Percentiles rank a stretch among this genome's conserved stretches.
phyloP scores from a whole-genome alignment of 2,329 filamentous ascomycete species.

The Trichoderma sp. region DNA sequence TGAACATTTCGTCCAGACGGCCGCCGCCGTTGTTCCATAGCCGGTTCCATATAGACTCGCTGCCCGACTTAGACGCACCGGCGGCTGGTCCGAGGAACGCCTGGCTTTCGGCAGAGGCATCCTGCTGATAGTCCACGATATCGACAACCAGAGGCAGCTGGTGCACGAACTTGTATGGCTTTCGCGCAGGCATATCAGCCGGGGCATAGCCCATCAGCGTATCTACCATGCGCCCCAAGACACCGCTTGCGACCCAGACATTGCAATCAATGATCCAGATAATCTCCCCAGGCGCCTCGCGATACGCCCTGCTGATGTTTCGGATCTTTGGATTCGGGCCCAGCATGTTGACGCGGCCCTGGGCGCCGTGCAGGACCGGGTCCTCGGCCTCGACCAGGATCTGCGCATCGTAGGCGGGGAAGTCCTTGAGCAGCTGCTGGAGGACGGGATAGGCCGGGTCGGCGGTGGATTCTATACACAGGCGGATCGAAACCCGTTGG shows the following conservation, averaged over 20 bases:
- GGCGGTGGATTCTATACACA: slow-evolving; percentile 71
- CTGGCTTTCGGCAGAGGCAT: slow-evolving; percentile 24
- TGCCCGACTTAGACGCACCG: slow-evolving; percentile 31
- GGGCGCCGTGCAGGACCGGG: slow-evolving; percentile 57
- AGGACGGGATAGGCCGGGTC: slow-evolving; percentile 79
- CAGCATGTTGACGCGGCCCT: slow-evolving; percentile 54
- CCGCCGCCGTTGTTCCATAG: slow-evolving; percentile 60
- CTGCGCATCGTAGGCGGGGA: slow-evolving; percentile 65
- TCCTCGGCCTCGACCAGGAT: slow-evolving; percentile 83
- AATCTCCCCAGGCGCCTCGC: slow-evolving; percentile 81
- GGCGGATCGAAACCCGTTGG: slow-evolving; percentile 71
- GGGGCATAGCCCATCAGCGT: slow-evolving; percentile 67
- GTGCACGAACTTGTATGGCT: slow-evolving; percentile 86
- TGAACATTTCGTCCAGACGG: slow-evolving; percentile 88
- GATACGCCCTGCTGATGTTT: slow-evolving; percentile 90
- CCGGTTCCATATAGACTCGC: slow-evolving; percentile 25
- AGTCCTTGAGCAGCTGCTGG: slow-evolving; percentile 67
- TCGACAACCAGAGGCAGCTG: slow-evolving; percentile 91
- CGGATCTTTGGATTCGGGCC: slow-evolving; percentile 98
- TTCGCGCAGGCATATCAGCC: slow-evolving; percentile 44
- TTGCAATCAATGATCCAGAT: slow-evolving; percentile 97
- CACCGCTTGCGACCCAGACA: slow-evolving; percentile 80
- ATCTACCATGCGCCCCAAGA: slow-evolving; percentile 85
- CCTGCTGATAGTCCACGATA: slow-evolving; percentile 39
- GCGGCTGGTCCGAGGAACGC: slow-evolving; percentile 35